Base-by-base conservation (phyloP, 2,329 filamentous ascomycete genomes). In the Pseudogymnoascus sp. region DNA sequence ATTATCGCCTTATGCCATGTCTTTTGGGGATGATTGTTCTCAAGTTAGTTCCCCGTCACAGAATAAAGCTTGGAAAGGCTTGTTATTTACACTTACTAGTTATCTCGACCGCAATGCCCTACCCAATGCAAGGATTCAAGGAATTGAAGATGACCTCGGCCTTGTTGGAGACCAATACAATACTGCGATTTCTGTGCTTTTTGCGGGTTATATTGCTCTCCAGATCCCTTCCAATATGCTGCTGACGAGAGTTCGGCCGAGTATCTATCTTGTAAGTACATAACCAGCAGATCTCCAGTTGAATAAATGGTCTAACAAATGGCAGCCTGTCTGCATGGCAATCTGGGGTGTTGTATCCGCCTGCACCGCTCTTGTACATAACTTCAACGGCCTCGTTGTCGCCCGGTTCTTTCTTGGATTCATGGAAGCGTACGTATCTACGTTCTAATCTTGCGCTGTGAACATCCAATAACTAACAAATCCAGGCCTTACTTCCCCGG, bases 161-260 rank as follows among this genome's bases (percentile, higher is more conserved):
- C 76, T 3, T 68, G 75, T 69, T 69, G 75, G 72, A 73, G 3
- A 76, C 77, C n/a, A 73, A 75, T 38, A 82, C 46, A 67, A 65
- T n/a, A 70, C 63, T 2, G 61, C 49, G 1, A 65, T 69, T 16
- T 66, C 62, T 3, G 63, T 68, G 9, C 62, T 69, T 1, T 69
- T 66, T 0, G 77, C 80, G 2, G 81, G 81, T 7, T 83, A 84
- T 63, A 77, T 82, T 0, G 75, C 82, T 34, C 78, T 79, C 3
- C 75, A 82, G 63, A 75, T 82, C 11, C 79, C 79, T 0, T 78
- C 76, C 60, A 82, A 83, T 63, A 74, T 84, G 16, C 72, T 82
- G 11, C 70, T 84, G 2, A 82, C 79, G 1, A 74, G 76, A 7
- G 68, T 81, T 7, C 74, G 77, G 14, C 79, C 79, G 1, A 25